These are phyloP conservation scores for Galerina marginata DNA, from an alignment of 768 basidiomycete species.

Conservation along the genomic window DNA sequence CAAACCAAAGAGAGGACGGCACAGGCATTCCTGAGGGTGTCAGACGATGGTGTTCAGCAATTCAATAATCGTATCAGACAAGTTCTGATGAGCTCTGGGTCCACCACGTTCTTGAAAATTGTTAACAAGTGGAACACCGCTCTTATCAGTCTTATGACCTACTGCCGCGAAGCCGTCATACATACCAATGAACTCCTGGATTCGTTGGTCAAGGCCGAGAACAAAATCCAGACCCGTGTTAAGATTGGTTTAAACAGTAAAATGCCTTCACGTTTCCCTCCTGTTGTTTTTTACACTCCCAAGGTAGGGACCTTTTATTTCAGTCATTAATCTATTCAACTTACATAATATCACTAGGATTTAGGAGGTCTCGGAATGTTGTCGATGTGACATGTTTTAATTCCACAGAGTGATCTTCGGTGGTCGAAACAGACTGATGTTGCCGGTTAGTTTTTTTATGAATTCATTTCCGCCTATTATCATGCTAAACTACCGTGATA, in stretches of 20 bases:
- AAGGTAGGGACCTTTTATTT: conserved; percentile 56
- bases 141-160: conserved; percentile 95
- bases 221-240: conserved; percentile 99
- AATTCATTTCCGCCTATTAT: neutral
- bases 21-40: conserved; percentile 96
- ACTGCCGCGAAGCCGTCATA: conserved; percentile 97
- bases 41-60: conserved; percentile 93
- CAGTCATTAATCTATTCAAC: conserved; percentile 1
- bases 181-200: conserved; percentile 97
- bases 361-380: conserved; percentile 98
- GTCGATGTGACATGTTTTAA: conserved; percentile 98
- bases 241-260: conserved; percentile 99
- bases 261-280: conserved; percentile 99
- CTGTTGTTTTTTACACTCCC: conserved; percentile 94
- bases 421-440: conserved; percentile 99
- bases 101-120: conserved; percentile 98
- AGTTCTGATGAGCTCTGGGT: conserved; percentile 98
- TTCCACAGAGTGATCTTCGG: conserved; percentile 95
- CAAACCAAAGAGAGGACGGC: conserved; percentile 97
- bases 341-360: conserved; percentile 54
- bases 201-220: conserved; percentile 96
- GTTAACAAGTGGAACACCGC: conserved; percentile 99
- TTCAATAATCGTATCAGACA: conserved; percentile 98
- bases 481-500: conserved; percentile 27
- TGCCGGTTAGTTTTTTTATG: conserved; percentile 56